Evolutionary conservation across 1,284 basidiomycete genomes (phyloP), one percentile per base, ranked within the genome.

Genomic region (Gomphus bonarii): DNA sequence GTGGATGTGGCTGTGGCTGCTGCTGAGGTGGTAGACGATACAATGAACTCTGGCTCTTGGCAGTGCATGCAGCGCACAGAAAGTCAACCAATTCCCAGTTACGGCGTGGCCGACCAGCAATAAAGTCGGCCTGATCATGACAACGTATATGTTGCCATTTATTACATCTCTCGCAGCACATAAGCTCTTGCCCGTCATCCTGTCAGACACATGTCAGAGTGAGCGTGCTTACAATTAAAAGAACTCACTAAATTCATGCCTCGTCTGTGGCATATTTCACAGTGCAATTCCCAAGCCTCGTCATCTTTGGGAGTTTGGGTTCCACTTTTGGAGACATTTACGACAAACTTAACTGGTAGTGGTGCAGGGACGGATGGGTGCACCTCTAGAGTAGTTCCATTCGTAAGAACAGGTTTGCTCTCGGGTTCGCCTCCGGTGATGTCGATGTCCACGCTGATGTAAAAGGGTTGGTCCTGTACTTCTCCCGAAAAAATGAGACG

Each of bases 81-180:
- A 75, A 90, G 44, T 88, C 84, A 51, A 83, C 83, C 16, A 68
- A 62, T 50, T 85, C 77, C 88, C 88, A 91, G 62, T 89, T 79
- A 33, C 86, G 81, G 62, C 73, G 76, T 14, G 76, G 77, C 14
- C 75, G 75, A 18, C 85, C 82, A 28, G 76, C 74, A 38, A 72
- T 70, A 42, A 71, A 67, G 65, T 89, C 87, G 28, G 75, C 79
- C 43, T 68, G 69, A 63, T 91, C 84, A 63, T 91, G 86, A 62
- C 88, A 91, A n/a, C 71, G 62, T 42, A 88, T 88, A 61, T 91
- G 88, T 61, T 90, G 88, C 91, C 91, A 94, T 64, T 82, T 85
- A 20, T 76, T 78, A 68, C 91, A 94, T 46, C 70, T 66, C 36
- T 86, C 88, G 65, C 91, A 94, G 47, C 81, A 88, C 67, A 91